Base-by-base conservation (phyloP, 345 rosid species). In the Aquilaria yunnanensis region DNA sequence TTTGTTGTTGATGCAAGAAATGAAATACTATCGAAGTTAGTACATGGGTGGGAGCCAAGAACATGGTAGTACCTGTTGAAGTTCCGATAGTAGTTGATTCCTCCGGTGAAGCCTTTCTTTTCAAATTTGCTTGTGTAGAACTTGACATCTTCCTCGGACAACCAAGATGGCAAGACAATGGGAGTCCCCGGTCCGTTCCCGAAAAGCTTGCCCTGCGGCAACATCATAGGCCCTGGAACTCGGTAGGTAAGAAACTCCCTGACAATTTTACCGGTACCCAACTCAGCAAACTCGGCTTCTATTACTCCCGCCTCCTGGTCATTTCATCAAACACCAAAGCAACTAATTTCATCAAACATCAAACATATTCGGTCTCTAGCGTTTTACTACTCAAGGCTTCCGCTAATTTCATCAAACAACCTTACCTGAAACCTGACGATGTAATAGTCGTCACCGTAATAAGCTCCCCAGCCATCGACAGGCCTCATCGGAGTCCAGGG, bases 391-490 rank as follows among this genome's bases (percentile, higher is more conserved):
- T 23, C 23, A 23, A 23, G 23, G 23, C 23, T 23, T 23, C 23
- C 1, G 23, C 23, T 23, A 23, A 23, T 23, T 23, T 23, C 23
- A 41, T 47, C 0, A 43, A 2, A 23, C n/a, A 10, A 57, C 14
- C 32, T 51, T 73, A 83, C 92, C 88, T 86, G 92, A 67, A 86
- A 89, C 67, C 85, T 81, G 47, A 74, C 47, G 0, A 84, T 75
- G 74, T 84, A 84, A 62, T 81, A 62, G 1, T 78, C 90, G 57
- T 86, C 81, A 23, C 90, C 89, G 49, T 67, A 80, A 0, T 41
- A 37, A 33, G 10, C 29, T 30, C 59, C 70, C 56, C 67, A 68
- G 32, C 54, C 58, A 37, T 79, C 72, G 0, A 67, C 53, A 12
- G 71, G 66, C 48, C 73, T 85, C 49, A 59, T 54, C n/a, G 79